Conservation (phyloP, 176 grass and related monocot genomes). For the Musa troglodytarum region DNA sequence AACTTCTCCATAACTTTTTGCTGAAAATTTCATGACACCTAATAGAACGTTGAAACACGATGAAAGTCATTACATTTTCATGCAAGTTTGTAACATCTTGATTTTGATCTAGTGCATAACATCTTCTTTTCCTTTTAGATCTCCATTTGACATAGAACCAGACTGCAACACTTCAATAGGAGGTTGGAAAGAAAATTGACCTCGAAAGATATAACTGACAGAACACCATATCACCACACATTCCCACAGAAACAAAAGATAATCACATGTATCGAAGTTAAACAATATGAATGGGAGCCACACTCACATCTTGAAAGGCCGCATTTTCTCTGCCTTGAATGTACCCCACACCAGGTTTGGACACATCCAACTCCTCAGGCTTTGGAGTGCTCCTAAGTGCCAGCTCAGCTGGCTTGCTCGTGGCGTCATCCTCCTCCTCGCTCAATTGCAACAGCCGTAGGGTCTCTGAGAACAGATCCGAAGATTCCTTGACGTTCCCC, state of each 20-base stretch:
- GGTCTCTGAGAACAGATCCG: constrained; percentile 49
- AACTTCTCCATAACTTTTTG: no score
- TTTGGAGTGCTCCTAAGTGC: background rate
- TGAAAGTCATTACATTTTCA: no score
- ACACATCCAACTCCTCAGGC: background rate
- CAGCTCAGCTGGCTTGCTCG: constrained; percentile 46
- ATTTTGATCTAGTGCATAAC: no score
- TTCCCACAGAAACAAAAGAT: background rate
- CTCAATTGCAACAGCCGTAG: constrained; percentile 59
- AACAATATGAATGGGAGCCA: background rate
- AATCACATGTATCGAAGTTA: background rate
- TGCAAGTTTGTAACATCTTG: no score
- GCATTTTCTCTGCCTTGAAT: background rate
- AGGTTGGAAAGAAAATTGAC: no score
- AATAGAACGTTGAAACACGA: no score
- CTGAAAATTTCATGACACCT: no score
- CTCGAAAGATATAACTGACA: no score
- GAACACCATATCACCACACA: background rate
- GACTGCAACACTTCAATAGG: background rate
- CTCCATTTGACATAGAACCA: no score
- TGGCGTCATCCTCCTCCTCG: constrained; percentile 87
- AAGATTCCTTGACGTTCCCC: constrained; percentile 36
- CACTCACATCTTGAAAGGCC: background rate
- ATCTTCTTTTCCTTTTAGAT: no score
- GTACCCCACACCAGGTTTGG: background rate